These are phyloP conservation scores for Lentinus brumalis DNA, from an alignment of 768 basidiomycete species.

Conservation along the genomic window DNA sequence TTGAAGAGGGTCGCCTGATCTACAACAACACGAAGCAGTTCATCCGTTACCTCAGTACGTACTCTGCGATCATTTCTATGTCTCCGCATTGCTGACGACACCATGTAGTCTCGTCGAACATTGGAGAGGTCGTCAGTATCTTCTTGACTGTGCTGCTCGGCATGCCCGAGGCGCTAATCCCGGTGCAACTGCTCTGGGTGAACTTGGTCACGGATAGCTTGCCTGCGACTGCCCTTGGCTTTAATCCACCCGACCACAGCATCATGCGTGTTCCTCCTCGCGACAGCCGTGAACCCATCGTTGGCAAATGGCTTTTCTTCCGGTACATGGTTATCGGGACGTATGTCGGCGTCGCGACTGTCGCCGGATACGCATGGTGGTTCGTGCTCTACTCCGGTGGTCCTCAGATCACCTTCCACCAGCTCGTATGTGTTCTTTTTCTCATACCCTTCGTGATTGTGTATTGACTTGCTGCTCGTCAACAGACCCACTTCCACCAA, in stretches of 20 bases:
- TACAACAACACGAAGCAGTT: slow-evolving; percentile 99
- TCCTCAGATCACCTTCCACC: slow-evolving; percentile 90
- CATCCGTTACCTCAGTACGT: slow-evolving; percentile 94
- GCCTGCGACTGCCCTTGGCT: slow-evolving; percentile 95
- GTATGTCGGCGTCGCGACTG: slow-evolving; percentile 94
- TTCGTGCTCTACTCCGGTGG: slow-evolving; percentile 90
- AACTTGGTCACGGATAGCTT: slow-evolving; percentile 97
- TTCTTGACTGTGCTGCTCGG: slow-evolving; percentile 96
- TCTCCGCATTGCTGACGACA: slow-evolving; percentile 9
- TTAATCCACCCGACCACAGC: slow-evolving; percentile 95
- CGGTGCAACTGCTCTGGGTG: slow-evolving; percentile 97
- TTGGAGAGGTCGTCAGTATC: slow-evolving; percentile 96
- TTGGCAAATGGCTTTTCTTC: slow-evolving; percentile 94
- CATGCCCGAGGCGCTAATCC: slow-evolving; percentile 99
- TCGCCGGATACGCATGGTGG: slow-evolving; percentile 99
- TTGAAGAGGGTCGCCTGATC: slow-evolving; percentile 96
- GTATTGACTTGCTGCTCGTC: background rate
- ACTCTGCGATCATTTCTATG: background rate
- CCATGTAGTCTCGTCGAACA: slow-evolving; percentile 83
- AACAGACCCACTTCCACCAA: slow-evolving; percentile 94
- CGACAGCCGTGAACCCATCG: slow-evolving; percentile 85
- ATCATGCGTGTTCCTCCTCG: slow-evolving; percentile 97
- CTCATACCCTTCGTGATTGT: background rate
- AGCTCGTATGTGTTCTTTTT: slow-evolving; percentile 73
- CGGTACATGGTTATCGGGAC: slow-evolving; percentile 91